Conservation (phyloP, 2,329 filamentous ascomycete species). For the Chalara sp. region DNA sequence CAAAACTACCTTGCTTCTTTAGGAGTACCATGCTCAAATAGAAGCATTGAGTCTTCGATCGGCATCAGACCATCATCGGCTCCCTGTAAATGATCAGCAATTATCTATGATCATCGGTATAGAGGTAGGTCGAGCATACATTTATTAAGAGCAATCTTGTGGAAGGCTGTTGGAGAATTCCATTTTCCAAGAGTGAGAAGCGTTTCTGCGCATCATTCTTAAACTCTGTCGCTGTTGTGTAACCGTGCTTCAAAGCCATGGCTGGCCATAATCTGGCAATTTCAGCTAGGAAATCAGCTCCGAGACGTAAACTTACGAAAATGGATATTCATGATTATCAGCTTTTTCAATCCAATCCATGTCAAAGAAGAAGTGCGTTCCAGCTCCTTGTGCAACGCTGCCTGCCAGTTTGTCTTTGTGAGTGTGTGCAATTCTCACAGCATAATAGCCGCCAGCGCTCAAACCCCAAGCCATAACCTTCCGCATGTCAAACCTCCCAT, state of each 20-base stretch:
- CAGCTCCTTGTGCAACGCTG: constrained; percentile 55
- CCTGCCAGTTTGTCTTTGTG: constrained; percentile 48
- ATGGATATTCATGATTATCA: constrained; percentile 62
- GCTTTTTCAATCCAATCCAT: constrained; percentile 52
- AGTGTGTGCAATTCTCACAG: constrained; percentile 61
- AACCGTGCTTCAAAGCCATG: constrained; percentile 58
- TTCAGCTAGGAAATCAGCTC: neutral
- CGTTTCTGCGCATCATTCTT: constrained; percentile 46
- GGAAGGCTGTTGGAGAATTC: constrained; percentile 48
- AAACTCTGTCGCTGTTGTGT: constrained; percentile 47
- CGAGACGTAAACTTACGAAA: constrained; percentile 33
- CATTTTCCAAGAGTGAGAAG: constrained; percentile 55
- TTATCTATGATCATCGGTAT: neutral
- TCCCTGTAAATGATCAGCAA: constrained; percentile 34
- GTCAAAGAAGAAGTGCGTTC: constrained; percentile 55
- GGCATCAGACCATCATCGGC: constrained; percentile 59
- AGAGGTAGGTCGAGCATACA: constrained; percentile 26
- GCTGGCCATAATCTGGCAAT: constrained; percentile 39
- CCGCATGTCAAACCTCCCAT: constrained; percentile 47
- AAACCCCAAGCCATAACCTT: constrained; percentile 58
- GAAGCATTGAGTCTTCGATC: constrained; percentile 59
- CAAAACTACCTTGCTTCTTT: constrained; percentile 51
- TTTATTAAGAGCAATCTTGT: constrained; percentile 55
- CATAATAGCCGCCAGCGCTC: constrained; percentile 62
- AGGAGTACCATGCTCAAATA: constrained; percentile 57